phyloP scores from a whole-genome alignment of 306 rosid species.

The Vigna trinervia region DNA sequence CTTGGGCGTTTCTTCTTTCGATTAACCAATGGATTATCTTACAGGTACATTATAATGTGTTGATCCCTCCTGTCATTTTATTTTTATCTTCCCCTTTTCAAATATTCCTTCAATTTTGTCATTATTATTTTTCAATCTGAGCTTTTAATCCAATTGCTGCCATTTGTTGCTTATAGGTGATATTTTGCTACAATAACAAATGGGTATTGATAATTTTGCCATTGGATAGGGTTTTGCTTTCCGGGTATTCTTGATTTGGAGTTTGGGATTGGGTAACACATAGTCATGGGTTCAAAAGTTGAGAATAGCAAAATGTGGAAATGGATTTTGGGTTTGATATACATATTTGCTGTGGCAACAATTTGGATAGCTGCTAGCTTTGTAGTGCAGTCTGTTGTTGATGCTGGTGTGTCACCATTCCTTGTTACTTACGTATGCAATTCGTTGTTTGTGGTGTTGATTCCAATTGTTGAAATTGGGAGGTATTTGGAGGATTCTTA shows the following conservation, averaged over 20 bases:
- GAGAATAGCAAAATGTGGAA: constrained; percentile 69
- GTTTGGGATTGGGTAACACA: constrained; percentile 25
- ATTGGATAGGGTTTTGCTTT: constrained; percentile 20
- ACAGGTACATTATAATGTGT: neutral
- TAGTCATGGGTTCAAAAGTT: constrained; percentile 43
- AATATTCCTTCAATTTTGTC: neutral
- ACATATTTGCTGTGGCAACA: constrained; percentile 80
- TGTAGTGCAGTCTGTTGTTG: constrained; percentile 97
- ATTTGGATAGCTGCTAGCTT: constrained; percentile 99
- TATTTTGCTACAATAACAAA: constrained; percentile 42
- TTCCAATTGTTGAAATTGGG: constrained; percentile 84
- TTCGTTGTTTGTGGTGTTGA: constrained; percentile 85
- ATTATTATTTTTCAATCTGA: neutral
- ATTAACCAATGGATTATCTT: constrained; percentile 6
- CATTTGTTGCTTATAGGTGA: constrained; percentile 36
- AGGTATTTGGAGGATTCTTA: constrained; percentile 73
- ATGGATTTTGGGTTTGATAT: constrained; percentile 82
- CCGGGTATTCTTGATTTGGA: constrained; percentile 40
- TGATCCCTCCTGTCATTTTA: neutral
- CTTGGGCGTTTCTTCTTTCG: constrained; percentile 14
- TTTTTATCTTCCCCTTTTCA: neutral
- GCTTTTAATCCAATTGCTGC: neutral
- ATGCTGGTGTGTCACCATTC: constrained; percentile 90
- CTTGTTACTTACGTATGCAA: constrained; percentile 92
- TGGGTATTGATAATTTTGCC: constrained; percentile 38